Percentiles rank a stretch among this genome's conserved stretches.
phyloP scores from a whole-genome alignment of 1,284 basidiomycete species.

The Polyporus tsugae region DNA sequence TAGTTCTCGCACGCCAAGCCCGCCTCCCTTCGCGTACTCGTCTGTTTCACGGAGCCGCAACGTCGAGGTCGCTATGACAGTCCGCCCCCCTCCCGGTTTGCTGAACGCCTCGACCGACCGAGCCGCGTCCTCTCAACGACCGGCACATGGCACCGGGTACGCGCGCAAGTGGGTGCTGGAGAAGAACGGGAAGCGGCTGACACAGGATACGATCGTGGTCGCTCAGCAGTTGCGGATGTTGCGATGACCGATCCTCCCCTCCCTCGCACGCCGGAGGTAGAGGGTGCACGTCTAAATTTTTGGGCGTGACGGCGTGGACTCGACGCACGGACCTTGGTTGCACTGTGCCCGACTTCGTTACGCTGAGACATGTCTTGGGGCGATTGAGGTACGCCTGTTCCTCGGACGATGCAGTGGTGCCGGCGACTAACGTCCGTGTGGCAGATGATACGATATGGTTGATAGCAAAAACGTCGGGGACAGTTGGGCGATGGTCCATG shows the following conservation, averaged over 20 bases:
- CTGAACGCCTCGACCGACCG: not conserved
- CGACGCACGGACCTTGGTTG: not conserved
- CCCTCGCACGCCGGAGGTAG: not conserved
- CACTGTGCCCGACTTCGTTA: not conserved
- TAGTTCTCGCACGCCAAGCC: not conserved
- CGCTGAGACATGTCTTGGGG: not conserved
- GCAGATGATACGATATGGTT: not conserved
- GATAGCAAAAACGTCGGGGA: not conserved
- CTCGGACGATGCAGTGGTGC: not conserved
- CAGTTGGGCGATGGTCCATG: not conserved
- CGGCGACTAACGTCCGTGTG: not conserved
- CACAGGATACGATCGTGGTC: constrained; percentile 29
- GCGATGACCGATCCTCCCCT: constrained; percentile 24
- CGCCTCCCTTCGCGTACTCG: not conserved
- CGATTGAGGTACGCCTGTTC: not conserved
- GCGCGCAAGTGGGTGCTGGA: constrained; percentile 33
- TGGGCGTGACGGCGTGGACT: not conserved
- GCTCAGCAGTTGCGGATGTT: constrained; percentile 30
- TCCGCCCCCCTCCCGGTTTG: constrained; percentile 4
- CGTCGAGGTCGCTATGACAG: constrained; percentile 1
- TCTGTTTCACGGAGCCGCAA: not conserved
- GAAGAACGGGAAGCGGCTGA: constrained; percentile 33
- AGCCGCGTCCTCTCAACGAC: not conserved
- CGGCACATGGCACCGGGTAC: constrained; percentile 12
- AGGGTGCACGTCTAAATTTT: not conserved